Conservation (phyloP, 78 protist genomes). For the Dictyostelium capitatum region DNA sequence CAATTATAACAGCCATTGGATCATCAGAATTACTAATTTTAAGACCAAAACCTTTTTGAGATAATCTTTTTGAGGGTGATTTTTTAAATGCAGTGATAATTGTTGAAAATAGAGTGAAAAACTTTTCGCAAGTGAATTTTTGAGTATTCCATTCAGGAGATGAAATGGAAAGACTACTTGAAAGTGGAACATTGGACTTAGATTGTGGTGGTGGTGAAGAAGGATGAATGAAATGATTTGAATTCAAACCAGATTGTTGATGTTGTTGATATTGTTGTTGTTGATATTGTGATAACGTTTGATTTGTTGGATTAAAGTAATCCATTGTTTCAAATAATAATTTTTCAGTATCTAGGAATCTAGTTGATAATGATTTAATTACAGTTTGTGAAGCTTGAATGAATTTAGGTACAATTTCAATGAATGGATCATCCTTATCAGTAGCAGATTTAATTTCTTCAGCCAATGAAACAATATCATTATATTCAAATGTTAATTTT, state of each 20-base stretch:
- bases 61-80: slow-evolving; percentile 65
- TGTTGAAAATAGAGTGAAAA: slow-evolving; percentile 60
- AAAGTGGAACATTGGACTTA: background rate
- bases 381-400: background rate
- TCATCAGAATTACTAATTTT: slow-evolving; percentile 67
- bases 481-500: background rate
- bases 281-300: slow-evolving; percentile 3
- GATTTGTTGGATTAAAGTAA: slow-evolving; percentile 49
- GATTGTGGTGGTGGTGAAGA: background rate
- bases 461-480: background rate
- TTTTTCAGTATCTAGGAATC: slow-evolving; percentile 33
- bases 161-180: background rate
- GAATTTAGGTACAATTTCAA: slow-evolving; percentile 28
- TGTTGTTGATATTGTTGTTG: slow-evolving; percentile 7
- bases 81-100: slow-evolving; percentile 60
- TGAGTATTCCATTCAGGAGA: background rate
- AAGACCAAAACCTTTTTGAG: slow-evolving; percentile 72
- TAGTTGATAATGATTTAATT: background rate
- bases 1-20: slow-evolving; percentile 74
- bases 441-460: slow-evolving; percentile 44
- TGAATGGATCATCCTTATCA: slow-evolving; percentile 55
- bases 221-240: background rate
- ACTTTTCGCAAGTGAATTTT: slow-evolving; percentile 50
- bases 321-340: slow-evolving; percentile 33
- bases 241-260: slow-evolving; percentile 26